Base-by-base conservation (phyloP, 768 basidiomycete species). In the Cantharellus anzutake region DNA sequence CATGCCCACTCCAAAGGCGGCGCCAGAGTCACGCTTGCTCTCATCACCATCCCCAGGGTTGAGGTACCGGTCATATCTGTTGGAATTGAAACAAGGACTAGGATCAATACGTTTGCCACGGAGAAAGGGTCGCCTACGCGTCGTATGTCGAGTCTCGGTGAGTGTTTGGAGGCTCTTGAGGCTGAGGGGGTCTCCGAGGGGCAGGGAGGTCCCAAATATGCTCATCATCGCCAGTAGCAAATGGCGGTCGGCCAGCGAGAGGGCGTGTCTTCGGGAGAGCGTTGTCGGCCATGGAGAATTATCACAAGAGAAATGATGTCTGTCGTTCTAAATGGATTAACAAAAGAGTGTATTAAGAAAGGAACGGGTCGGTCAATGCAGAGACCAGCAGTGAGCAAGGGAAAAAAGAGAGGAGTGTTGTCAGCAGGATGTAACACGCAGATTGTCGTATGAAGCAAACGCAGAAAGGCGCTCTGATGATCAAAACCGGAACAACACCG, bases 161-260 rank as follows among this genome's bases (percentile, higher is more conserved):
- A 16, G 55, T 14, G 51, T 57, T 59, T 16, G 5, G 60, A 29
- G 35, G n/a, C 14, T 5, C 14, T 37, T 11, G 52, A 37, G 39
- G 60, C 7, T 20, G 60, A 50, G 44, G 41, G 20, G 55, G 62
- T 44, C 51, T 51, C 5, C n/a, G 14, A 14, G n/a, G 11, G 52
- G 52, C 11, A n/a, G 59, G 51, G 20, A 38, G 37, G n/a, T 51
- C 16, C 16, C 57, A 63, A 14, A 62, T 42, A 3, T 42, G 41
- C 56, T 63, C 62, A 20, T 61, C 20, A n/a, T 63, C 62, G 55
- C 61, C 62, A 5, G 59, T 56, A 34, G 62, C 62, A 57, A 62
- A 63, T 16, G 62, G 62, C 20, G 62, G 62, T 44, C 61, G 16
- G 5, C 58, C 58, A 59, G 58, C 58, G 14, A 59, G 58, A n/a